Evolutionary conservation across 2,329 filamentous ascomycete genomes (phyloP), one percentile per base, ranked within the genome.

Genomic region (Zasmidium citrigriseum): DNA sequence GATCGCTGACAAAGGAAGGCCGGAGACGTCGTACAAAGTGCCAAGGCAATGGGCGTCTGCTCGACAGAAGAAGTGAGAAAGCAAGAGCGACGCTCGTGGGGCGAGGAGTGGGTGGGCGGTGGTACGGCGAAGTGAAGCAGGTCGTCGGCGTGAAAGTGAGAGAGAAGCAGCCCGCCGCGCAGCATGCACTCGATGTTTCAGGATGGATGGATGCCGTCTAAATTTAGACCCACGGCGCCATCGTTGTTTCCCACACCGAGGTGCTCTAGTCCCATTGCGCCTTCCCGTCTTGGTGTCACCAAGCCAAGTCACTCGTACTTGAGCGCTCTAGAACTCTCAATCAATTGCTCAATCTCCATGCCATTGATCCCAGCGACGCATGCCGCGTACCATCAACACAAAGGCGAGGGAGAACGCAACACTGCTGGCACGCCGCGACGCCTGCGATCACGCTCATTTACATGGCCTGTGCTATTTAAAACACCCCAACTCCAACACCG

Each of bases 1-100:
- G 24, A 49, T 20, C 21, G 22, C 24, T 23, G 54, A 63, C 61
- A 63, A 63, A 63, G 61, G 48, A 56, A 52, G 55, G 38, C 45
- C 25, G 38, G 27, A 41, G 49, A n/a, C 18, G 55, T 57, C 54
- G 38, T 48, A 55, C 54, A 41, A n/a, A 10, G 34, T 41, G 34
- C 34, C 34, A 16, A 41, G 34, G 34, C 34, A 41, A 41, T 41
- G 34, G 34, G 14, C 34, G 5, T 7, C 34, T 41, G 34, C 34
- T 41, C 16, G 34, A 11, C 18, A n/a, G 34, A 11, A 41, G 34
- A 41, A n/a, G 34, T 41, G 34, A 41, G 34, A 41, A 41, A n/a
- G n/a, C n/a, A 41, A 41, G 34, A 41, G 4, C 12, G 34, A n/a
- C 14, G 7, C 4, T 41, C 7, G 12, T 16, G 34, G 18, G 14